Conservation (phyloP, 805 yeast genomes). For the Komagataella kurtzmanii region DNA sequence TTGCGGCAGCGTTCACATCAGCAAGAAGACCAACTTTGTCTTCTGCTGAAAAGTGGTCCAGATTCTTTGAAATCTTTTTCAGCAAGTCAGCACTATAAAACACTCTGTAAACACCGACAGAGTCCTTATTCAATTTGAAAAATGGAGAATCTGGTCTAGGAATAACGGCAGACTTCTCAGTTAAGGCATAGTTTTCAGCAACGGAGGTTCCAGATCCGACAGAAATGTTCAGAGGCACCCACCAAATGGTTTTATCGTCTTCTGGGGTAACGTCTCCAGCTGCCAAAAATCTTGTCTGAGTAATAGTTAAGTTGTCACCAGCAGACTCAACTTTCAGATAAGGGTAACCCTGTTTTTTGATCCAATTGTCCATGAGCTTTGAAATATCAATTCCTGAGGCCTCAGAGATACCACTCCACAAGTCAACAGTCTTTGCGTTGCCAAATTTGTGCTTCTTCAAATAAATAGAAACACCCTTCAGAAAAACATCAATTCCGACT, state of each 20-base stretch:
- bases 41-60: conserved; percentile 24
- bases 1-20: conserved; percentile 34
- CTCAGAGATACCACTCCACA: conserved; percentile 56
- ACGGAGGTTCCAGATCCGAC: background rate
- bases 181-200: conserved; percentile 3
- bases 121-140: conserved; percentile 35
- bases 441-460: conserved; percentile 48
- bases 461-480: conserved; percentile 62
- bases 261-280: conserved; percentile 47
- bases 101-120: conserved; percentile 40
- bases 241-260: conserved; percentile 46
- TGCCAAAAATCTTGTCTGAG: conserved; percentile 48
- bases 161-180: conserved; percentile 9
- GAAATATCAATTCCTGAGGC: conserved; percentile 50
- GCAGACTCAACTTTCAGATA: conserved; percentile 35
- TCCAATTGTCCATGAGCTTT: conserved; percentile 57
- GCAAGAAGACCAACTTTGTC: conserved; percentile 44
- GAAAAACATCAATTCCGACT: conserved; percentile 54
- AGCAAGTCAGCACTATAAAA: conserved; percentile 31
- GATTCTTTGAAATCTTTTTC: conserved; percentile 22
- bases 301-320: conserved; percentile 22
- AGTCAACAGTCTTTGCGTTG: conserved; percentile 63
- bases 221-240: conserved; percentile 32
- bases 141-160: conserved; percentile 11
- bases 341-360: conserved; percentile 63